A percentile compares a stretch with the other conserved stretches of the same genome.
phyloP scores from a whole-genome alignment of 1,284 basidiomycete species.

The Marasmius tenuissimus region DNA sequence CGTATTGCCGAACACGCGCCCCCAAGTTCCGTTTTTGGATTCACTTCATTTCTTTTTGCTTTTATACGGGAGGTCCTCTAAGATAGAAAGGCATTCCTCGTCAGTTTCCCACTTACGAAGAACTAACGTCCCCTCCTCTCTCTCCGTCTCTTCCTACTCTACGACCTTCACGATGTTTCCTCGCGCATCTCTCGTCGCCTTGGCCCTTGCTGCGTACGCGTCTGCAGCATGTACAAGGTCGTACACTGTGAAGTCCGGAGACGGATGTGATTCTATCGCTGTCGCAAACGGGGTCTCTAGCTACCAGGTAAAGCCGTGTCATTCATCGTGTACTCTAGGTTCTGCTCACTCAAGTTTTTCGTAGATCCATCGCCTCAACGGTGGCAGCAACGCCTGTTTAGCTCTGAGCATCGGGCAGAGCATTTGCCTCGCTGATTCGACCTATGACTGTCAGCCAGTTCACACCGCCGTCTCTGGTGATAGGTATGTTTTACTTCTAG shows the following conservation, averaged over 20 bases:
- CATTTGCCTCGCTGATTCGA: neutral
- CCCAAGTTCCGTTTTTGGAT: too few species aligned
- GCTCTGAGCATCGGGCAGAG: neutral
- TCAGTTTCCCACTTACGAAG: neutral
- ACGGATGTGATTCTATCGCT: neutral
- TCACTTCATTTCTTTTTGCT: neutral
- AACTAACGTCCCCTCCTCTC: neutral
- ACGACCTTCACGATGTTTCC: neutral
- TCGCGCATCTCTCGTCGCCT: neutral
- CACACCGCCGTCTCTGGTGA: neutral
- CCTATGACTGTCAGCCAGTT: constrained; percentile 2
- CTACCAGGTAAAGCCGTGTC: neutral
- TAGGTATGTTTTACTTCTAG: neutral
- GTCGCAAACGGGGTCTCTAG: neutral
- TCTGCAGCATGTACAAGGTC: neutral
- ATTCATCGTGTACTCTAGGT: neutral
- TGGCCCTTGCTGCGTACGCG: neutral
- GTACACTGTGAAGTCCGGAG: neutral
- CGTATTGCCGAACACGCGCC: too few species aligned
- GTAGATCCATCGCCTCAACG: neutral
- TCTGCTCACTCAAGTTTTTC: neutral
- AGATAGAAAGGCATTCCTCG: neutral
- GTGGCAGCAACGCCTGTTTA: neutral
- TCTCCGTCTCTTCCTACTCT: neutral
- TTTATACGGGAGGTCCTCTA: neutral